Evolutionary conservation across 345 rosid species (phyloP), one percentile per base, ranked within the genome.

Genomic region (Syzygium aromaticum): DNA sequence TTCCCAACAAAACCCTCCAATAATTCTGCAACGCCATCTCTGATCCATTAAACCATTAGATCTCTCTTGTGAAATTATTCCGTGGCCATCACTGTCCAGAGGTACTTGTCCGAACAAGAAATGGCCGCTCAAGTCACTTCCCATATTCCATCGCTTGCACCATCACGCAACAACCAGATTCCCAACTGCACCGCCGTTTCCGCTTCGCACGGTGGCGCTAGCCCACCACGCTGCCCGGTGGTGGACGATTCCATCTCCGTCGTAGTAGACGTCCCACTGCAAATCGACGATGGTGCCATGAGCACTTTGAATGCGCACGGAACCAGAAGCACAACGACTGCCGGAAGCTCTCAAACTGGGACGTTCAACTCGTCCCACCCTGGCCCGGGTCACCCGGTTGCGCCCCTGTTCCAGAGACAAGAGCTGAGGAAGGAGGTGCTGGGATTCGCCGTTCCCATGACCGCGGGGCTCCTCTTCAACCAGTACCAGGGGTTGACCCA

Each of bases 381-480:
- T 7, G 1, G 8, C 8, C 1, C 4, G 0, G 67, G 3, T 1
- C 67, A 78, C 3, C 51, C 51, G 0, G 9, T 78, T 8, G 17
- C 3, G 27, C 0, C 0, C 15, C 16, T 38, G 51, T 13, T 78
- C 2, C 52, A 21, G 14, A 40, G 52, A 2, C n/a, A 40, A 1
- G 13, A 78, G 52, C 84, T 78, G 17, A n/a, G 84, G 52, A 61
- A 78, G 84, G 13, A 2, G 46, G 82, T 73, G 33, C 46, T 73
- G 22, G 40, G 22, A 8, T 73, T 3, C 7, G 82, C 7, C 7
- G 82, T 73, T n/a, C 33, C 43, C 33, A 28, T 28, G 33, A 73
- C 83, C 40, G 6, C 8, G 11, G 38, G 83, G 40, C 83, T 28
- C 40, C 22, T 33, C 33, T 28, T 77, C 1, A 33, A 77, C 14